Base-by-base conservation (phyloP, 2,329 filamentous ascomycete species). In the Xylariaceae sp. region DNA sequence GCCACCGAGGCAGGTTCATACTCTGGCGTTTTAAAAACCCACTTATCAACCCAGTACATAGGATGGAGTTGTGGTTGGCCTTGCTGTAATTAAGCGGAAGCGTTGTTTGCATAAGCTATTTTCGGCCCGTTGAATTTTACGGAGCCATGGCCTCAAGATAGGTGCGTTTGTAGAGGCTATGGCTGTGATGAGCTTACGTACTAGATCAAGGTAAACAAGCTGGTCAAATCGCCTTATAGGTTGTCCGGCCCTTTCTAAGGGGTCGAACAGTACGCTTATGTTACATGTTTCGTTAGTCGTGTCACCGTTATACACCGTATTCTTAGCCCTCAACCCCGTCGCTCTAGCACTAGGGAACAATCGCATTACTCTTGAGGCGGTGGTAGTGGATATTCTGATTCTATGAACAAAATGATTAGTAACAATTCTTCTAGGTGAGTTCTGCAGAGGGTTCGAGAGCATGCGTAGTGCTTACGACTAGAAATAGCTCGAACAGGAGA, bases 11-110 rank as follows among this genome's bases (percentile, higher is more conserved):
- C 3, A 20, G 48, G 48, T 4, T 30, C 11, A 26, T 48, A 53
- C 13, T 41, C 29, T 4, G 50, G 50, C 8, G 41, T 21, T 27
- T 37, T 47, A n/a, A 48, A 48, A 30, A 35, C 43, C 50, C 43
- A 53, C 7, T 35, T 13, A 2, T 20, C 6, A 29, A 13, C 21
- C 23, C 27, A 48, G 2, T 32, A 16, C 1, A 10, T 6, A n/a
- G 26, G 13, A 37, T 45, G 32, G 13, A 23, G 10, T 11, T 5
- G 3, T 36, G 50, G 29, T 18, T 20, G 6, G 3, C 33, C 41
- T 29, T 16, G 15, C 4, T n/a, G 7, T n/a, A 16, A 29, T 13
- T 23, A 18, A 6, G 8, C 4, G 33, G 26, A 13, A 13, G 4
- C 43, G 32, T 6, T 53, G 37, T 9, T 7, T 6, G 21, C 26